Conservation (phyloP, 129 eudicot genomes). For the Tanacetum coccineum region DNA sequence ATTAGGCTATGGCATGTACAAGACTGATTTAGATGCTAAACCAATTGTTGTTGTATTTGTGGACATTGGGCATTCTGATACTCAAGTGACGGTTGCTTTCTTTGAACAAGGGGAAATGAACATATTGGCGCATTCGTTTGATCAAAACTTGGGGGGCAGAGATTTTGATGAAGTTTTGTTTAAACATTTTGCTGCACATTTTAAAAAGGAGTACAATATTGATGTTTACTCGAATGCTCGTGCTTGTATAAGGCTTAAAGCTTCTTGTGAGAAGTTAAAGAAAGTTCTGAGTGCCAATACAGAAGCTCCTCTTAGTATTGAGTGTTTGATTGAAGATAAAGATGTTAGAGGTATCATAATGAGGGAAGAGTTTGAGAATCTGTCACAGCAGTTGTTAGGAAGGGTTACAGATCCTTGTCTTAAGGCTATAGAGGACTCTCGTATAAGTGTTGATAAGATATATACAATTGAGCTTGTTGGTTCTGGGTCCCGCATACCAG, state of each 20-base stretch:
- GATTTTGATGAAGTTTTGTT: constrained; percentile 88
- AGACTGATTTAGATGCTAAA: constrained; percentile 43
- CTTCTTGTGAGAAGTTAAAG: constrained; percentile 77
- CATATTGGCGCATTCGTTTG: constrained; percentile 67
- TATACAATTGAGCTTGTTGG: constrained; percentile 84
- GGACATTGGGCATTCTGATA: constrained; percentile 83
- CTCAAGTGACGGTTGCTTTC: constrained; percentile 69
- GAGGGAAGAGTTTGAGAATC: constrained; percentile 78
- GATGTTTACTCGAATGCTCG: constrained; percentile 57
- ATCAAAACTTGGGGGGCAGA: constrained; percentile 76
- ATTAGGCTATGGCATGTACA: constrained; percentile 82
- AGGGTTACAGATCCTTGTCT: constrained; percentile 57
- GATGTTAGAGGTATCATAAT: constrained; percentile 75
- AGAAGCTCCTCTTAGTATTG: constrained; percentile 78
- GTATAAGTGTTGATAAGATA: constrained; percentile 47
- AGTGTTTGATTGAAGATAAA: constrained; percentile 79
- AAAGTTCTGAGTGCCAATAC: constrained; percentile 81
- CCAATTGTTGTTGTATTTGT: constrained; percentile 64
- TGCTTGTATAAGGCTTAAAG: constrained; percentile 69
- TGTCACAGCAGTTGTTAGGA: constrained; percentile 52
- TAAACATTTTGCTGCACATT: constrained; percentile 58
- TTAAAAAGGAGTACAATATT: constrained; percentile 46
- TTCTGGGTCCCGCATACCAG: constrained; percentile 84
- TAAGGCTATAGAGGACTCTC: constrained; percentile 54
- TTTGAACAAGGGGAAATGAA: constrained; percentile 65